Evolutionary conservation across 2,329 filamentous ascomycete genomes (phyloP).

Genomic region (Phyllosticta citrichinensis): DNA sequence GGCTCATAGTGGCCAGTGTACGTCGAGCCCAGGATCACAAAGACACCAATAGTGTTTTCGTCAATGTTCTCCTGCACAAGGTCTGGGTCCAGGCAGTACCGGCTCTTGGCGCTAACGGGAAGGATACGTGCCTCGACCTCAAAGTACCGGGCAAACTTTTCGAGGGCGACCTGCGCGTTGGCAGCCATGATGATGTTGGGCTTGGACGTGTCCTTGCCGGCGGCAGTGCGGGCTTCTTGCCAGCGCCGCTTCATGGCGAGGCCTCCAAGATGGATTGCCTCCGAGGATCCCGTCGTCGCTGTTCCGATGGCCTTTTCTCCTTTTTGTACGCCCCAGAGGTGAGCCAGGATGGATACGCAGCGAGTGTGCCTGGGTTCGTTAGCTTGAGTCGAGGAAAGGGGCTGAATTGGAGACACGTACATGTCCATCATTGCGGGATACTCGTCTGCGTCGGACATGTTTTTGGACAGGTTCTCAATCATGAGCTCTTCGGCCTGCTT

Average conservation of each 20-base stretch:
- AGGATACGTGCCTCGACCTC: conserved; percentile 59
- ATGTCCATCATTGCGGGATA: conserved; percentile 31
- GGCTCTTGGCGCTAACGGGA: conserved; percentile 51
- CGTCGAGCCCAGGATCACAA: conserved; percentile 61
- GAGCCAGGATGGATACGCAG: conserved; percentile 58
- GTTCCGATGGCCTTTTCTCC: conserved; percentile 56
- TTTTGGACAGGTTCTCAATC: conserved; percentile 59
- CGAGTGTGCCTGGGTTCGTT: conserved; percentile 46
- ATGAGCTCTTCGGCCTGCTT: conserved; percentile 54
- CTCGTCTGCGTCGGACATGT: conserved; percentile 56
- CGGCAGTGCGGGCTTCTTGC: conserved; percentile 52
- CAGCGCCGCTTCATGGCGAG: conserved; percentile 67
- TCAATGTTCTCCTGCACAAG: conserved; percentile 58
- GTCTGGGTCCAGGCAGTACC: conserved; percentile 53
- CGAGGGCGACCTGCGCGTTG: conserved; percentile 62
- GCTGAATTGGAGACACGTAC: conserved; percentile 36
- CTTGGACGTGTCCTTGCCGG: conserved; percentile 52
- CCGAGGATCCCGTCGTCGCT: conserved; percentile 60
- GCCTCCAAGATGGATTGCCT: conserved; percentile 61
- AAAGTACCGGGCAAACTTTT: conserved; percentile 66
- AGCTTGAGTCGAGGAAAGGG: conserved; percentile 20
- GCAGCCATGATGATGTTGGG: conserved; percentile 69
- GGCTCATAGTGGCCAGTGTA: conserved; percentile 68
- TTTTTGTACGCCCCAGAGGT: conserved; percentile 54
- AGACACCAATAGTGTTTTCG: conserved; percentile 69